Conservation (phyloP, 495 filamentous ascomycete genomes). For the Choiromyces venosus region DNA sequence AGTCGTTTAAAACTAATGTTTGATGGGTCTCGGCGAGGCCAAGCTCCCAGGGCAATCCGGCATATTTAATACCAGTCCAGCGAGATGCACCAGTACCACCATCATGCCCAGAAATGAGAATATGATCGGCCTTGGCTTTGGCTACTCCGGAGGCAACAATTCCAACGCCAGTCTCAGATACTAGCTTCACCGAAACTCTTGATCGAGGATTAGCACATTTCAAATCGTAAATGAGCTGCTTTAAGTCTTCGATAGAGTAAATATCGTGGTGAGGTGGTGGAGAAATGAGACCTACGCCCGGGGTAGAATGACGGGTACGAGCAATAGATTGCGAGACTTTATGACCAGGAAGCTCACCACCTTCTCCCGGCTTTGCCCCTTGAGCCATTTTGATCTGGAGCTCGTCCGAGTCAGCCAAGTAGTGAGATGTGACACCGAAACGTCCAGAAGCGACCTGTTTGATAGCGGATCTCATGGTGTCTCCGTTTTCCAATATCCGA, state of each 20-base stretch:
- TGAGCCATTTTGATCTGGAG: slow-evolving; percentile 99
- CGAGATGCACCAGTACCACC: slow-evolving; percentile 96
- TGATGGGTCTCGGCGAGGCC: slow-evolving; percentile 98
- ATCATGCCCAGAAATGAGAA: slow-evolving; percentile 96
- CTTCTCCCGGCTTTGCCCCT: slow-evolving; percentile 97
- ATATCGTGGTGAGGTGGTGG: slow-evolving; percentile 98
- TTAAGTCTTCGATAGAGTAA: slow-evolving; percentile 97
- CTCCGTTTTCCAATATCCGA: slow-evolving; percentile 78
- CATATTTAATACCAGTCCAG: slow-evolving; percentile 99
- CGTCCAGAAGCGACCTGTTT: slow-evolving; percentile 98
- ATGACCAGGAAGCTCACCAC: slow-evolving; percentile 95
- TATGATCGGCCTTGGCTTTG: slow-evolving; percentile 97
- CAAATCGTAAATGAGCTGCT: slow-evolving; percentile 97
- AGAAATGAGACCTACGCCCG: slow-evolving; percentile 97
- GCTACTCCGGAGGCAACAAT: slow-evolving; percentile 98
- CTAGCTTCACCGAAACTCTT: slow-evolving; percentile 95
- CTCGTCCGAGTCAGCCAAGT: slow-evolving; percentile 97
- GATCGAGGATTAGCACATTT: slow-evolving; percentile 96
- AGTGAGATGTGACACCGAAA: slow-evolving; percentile 97
- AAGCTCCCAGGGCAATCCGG: slow-evolving; percentile 95
- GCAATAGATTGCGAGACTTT: slow-evolving; percentile 97
- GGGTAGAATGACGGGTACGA: slow-evolving; percentile 94
- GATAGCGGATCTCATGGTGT: slow-evolving; percentile 98
- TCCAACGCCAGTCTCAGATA: slow-evolving; percentile 96
- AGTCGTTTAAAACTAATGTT: slow-evolving; percentile 95